phyloP scores from a whole-genome alignment of 192 early-diverging fungal species.

The Geranomyces michiganensis region DNA sequence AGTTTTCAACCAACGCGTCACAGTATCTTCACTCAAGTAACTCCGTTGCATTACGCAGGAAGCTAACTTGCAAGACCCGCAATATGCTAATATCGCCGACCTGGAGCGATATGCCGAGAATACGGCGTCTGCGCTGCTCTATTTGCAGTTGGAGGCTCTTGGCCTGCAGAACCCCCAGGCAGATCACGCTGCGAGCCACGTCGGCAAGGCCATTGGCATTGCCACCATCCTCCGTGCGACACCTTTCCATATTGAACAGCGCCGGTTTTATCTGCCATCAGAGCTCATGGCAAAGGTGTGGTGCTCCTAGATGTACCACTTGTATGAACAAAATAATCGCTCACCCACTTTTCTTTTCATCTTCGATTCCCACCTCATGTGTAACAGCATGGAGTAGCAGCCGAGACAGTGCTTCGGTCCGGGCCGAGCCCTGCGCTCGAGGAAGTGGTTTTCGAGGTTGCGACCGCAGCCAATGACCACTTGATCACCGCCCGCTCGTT shows the following conservation, averaged over 20 bases:
- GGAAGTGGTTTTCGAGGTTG: constrained; percentile 86
- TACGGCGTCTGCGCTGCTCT: constrained; percentile 82
- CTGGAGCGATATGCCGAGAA: constrained; percentile 90
- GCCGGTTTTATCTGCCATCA: constrained; percentile 72
- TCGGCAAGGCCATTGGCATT: constrained; percentile 90
- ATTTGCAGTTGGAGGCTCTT: constrained; percentile 86
- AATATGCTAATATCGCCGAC: constrained; percentile 71
- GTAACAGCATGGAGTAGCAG: constrained; percentile 75
- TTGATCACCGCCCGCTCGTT: constrained; percentile 70
- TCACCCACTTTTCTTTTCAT: background rate
- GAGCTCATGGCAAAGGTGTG: constrained; percentile 78
- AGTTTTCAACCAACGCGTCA: too few relatives aligned
- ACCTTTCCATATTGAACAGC: constrained; percentile 71
- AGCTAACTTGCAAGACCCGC: constrained; percentile 60
- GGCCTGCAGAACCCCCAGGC: constrained; percentile 78
- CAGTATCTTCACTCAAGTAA: constrained; percentile 12
- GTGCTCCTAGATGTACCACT: too few relatives aligned
- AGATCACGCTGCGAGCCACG: constrained; percentile 87
- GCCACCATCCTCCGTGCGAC: constrained; percentile 72
- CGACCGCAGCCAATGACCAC: constrained; percentile 80
- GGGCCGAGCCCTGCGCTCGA: constrained; percentile 62
- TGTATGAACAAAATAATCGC: background rate
- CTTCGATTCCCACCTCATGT: constrained; percentile 32
- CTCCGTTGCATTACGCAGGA: too few relatives aligned
- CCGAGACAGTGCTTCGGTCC: constrained; percentile 71